A percentile compares a stretch with the other conserved stretches of the same genome.
Evolutionary conservation across 192 early-diverging fungal species (phyloP).

Genomic region (Dissophora ornata): DNA sequence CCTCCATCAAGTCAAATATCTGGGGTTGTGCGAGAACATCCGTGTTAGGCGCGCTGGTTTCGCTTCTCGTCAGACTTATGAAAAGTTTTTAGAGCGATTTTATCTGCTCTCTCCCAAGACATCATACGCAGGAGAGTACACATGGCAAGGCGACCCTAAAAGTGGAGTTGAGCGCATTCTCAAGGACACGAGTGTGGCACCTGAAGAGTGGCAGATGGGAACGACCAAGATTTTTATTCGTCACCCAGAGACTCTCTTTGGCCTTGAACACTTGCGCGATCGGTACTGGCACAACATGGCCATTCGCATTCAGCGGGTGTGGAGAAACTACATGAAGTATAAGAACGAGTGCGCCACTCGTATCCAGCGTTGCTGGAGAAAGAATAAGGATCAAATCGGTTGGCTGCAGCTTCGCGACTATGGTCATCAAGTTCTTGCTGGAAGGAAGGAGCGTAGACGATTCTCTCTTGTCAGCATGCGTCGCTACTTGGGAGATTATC

Average conservation of each 20-base stretch:
- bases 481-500: conserved; percentile 92
- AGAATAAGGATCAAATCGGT: conserved; percentile 86
- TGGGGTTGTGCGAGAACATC: conserved; percentile 98
- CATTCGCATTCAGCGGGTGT: conserved; percentile 90
- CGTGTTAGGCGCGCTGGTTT: conserved; percentile 97
- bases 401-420: conserved; percentile 94
- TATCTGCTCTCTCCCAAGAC: conserved; percentile 80
- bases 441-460: conserved; percentile 92
- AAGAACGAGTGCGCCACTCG: conserved; percentile 71
- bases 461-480: conserved; percentile 86
- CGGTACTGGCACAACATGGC: conserved; percentile 98
- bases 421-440: conserved; percentile 89
- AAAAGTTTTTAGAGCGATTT: conserved; percentile 85
- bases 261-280: conserved; percentile 92
- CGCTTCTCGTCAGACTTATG: conserved; percentile 95
- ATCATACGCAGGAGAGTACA: conserved; percentile 85
- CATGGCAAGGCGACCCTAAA: conserved; percentile 82
- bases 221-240: conserved; percentile 96
- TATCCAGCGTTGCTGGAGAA: conserved; percentile 83
- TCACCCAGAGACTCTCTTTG: conserved; percentile 92
- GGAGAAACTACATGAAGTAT: conserved; percentile 79
- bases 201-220: conserved; percentile 96
- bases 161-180: conserved; percentile 85
- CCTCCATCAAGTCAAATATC: conserved; percentile 96
- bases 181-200: conserved; percentile 83